Evolutionary conservation across 202 grass and related monocot genomes (phyloP).

Genomic region (Carex arenaria): DNA sequence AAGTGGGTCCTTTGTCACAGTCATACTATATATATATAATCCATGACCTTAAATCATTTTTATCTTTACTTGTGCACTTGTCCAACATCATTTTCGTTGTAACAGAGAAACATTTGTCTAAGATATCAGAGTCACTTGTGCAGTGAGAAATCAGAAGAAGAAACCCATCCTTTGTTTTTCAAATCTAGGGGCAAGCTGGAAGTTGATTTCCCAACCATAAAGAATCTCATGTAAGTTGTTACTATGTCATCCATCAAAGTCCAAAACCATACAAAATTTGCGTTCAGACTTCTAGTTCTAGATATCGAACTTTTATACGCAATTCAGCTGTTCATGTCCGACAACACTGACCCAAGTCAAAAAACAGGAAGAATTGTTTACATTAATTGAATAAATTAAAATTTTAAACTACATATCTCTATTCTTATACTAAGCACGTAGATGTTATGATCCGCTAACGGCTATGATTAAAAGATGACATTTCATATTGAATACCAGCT

Average conservation of each 20-base stretch:
- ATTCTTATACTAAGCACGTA: too few relatives aligned
- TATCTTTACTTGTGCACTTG: too few relatives aligned
- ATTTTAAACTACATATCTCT: too few relatives aligned
- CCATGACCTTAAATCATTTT: too few relatives aligned
- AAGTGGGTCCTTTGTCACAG: background rate
- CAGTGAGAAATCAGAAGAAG: background rate
- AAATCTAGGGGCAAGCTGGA: background rate
- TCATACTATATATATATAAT: too few relatives aligned
- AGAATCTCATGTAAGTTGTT: background rate
- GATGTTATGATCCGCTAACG: too few relatives aligned
- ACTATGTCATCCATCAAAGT: background rate
- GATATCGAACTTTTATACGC: background rate
- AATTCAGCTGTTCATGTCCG: background rate
- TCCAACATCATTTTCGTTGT: too few relatives aligned
- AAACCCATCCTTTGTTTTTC: background rate
- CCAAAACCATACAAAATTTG: background rate
- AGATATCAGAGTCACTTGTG: background rate
- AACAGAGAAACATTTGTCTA: too few relatives aligned
- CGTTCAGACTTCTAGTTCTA: background rate
- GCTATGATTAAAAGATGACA: too few relatives aligned
- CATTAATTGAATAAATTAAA: too few relatives aligned
- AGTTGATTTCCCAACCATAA: slow-evolving; percentile 6
- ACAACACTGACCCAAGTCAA: background rate
- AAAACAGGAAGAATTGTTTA: background rate
- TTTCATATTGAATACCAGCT: too few relatives aligned